Conservation (phyloP, 2,329 filamentous ascomycete species). For the Falciphora oryzae region DNA sequence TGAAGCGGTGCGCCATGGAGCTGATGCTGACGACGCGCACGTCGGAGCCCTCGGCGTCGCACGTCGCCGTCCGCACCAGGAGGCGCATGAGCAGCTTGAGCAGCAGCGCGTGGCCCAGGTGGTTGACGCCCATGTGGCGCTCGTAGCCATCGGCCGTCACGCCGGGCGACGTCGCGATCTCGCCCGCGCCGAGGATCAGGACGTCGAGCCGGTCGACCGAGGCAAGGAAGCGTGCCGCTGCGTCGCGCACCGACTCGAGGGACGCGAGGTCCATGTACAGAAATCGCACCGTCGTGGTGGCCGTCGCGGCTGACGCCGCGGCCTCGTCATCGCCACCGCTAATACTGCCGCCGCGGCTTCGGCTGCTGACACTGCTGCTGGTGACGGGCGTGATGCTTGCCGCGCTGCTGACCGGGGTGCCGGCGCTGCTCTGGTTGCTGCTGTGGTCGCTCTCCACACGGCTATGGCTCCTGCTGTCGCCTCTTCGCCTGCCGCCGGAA, state of each 20-base stretch:
- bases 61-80: conserved; percentile 19
- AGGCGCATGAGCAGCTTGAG: conserved; percentile 26
- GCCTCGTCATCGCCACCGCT: neutral
- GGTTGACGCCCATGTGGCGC: conserved; percentile 39
- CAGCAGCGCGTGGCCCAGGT: conserved; percentile 38
- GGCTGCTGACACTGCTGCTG: too few relatives aligned
- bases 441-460: neutral
- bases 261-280: conserved; percentile 40
- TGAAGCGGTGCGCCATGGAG: conserved; percentile 17
- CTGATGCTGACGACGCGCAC: conserved; percentile 23
- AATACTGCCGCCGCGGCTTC: neutral
- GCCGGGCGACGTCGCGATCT: conserved; percentile 30
- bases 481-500: neutral
- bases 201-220: conserved; percentile 34
- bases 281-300: conserved; percentile 21
- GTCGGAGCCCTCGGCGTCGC: conserved; percentile 16
- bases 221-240: conserved; percentile 30
- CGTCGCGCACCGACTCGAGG: conserved; percentile 34
- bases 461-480: neutral
- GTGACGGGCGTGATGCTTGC: neutral
- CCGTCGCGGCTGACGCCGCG: neutral
- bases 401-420: neutral
- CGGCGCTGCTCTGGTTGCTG: neutral
- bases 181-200: conserved; percentile 39
- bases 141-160: conserved; percentile 39